Evolutionary conservation across 106 monocot genomes (phyloP).

Genomic region (Xerophyta viscosa): DNA sequence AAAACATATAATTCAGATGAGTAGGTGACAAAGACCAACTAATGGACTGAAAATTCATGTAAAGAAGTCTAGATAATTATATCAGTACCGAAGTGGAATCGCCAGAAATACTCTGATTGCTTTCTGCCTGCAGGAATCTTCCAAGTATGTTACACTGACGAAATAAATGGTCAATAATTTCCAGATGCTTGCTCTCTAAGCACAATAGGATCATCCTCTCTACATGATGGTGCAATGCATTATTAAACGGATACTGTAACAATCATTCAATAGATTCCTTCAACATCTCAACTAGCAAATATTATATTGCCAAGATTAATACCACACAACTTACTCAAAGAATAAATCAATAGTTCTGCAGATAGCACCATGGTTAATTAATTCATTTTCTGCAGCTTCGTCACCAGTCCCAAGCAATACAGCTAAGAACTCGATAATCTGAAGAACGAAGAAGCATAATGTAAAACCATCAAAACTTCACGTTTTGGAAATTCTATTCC

Average conservation of each 20-base stretch:
- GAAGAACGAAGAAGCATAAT: slow-evolving; percentile 5
- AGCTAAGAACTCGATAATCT: slow-evolving; percentile 47
- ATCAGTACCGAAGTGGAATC: slow-evolving; percentile 24
- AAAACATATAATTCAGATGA: too few relatives aligned
- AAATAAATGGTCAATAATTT: slow-evolving; percentile 31
- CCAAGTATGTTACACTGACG: slow-evolving; percentile 26
- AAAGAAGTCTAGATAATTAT: neutral
- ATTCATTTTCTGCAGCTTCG: slow-evolving; percentile 23
- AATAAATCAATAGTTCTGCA: slow-evolving; percentile 34
- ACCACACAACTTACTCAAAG: slow-evolving; percentile 36
- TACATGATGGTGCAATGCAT: slow-evolving; percentile 43
- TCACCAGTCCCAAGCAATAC: slow-evolving; percentile 38
- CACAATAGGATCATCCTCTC: slow-evolving; percentile 31
- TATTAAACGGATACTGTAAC: slow-evolving; percentile 50
- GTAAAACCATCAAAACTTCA: too few relatives aligned
- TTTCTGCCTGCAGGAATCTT: slow-evolving; percentile 40
- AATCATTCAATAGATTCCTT: neutral
- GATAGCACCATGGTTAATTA: slow-evolving; percentile 33
- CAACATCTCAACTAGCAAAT: too few relatives aligned
- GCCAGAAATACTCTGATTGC: slow-evolving; percentile 15
- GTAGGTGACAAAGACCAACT: neutral
- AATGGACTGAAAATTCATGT: neutral
- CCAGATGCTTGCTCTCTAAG: slow-evolving; percentile 31
- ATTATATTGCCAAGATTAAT: neutral
- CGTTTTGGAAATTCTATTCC: too few relatives aligned